Evolutionary conservation across 257 asterid genomes (phyloP), one percentile per base, ranked within the genome.

Genomic region (Nicotiana undulata): DNA sequence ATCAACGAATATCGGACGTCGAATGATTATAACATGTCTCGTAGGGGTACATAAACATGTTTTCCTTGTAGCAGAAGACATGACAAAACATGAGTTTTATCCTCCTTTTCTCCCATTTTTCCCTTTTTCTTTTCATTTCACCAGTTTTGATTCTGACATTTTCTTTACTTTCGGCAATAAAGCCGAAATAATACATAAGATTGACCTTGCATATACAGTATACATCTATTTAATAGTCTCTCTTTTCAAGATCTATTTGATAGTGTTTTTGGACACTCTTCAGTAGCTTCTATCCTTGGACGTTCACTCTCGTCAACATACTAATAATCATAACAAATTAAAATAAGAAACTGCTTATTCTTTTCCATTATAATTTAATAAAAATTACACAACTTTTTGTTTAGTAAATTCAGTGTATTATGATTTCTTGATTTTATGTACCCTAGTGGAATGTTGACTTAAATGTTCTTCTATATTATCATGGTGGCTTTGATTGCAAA

Each of bases 161-260:
- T 77, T 68, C 46, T 68, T 79, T 79, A 59, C 80, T 68, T 56
- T 79, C 26, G 52, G 34, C 49, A 29, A 49, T 49, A 46, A 82
- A 58, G 34, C 24, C 13, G n/a, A 82, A 55, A 77, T 15, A 31
- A 32, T 10, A 80, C 16, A 16, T 49, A 68, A 51, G 37, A 9
- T 44, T 11, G 6, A 72, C 59, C 4, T 68, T 12, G 56, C 20
- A 15, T 55, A 6, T 55, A 18, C 2, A 55, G 3, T 26, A 26
- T 26, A 26, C 28, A 55, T 18, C 11, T 15, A 20, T 68, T 67
- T 67, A 4, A 20, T 37, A 32, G n/a, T 67, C 5, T 9, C 3
- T 10, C 9, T 6, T 18, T 53, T 29, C 32, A 40, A 40, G 0
- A 8, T 40, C 11, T 65, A 64, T 8, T 17, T 65, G 22, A 65